phyloP scores from a whole-genome alignment of 768 basidiomycete genomes.

The Fistulinella prunicolor region DNA sequence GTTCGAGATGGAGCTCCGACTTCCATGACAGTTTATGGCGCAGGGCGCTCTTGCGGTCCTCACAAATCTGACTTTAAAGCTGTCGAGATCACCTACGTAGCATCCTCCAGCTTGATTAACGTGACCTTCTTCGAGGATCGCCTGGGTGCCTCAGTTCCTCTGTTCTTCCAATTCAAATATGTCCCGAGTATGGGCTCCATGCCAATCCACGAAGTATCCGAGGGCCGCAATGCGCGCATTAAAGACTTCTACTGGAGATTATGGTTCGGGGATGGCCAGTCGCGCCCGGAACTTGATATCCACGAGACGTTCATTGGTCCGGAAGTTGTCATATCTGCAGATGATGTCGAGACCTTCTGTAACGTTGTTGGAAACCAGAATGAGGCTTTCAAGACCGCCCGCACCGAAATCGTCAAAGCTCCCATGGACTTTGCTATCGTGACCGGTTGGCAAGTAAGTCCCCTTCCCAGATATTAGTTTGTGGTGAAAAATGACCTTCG shows the following conservation, averaged over 20 bases:
- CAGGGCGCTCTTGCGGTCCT: conserved; percentile 73
- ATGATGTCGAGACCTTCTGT: conserved; percentile 85
- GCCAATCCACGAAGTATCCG: conserved; percentile 88
- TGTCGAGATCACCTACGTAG: conserved; percentile 63
- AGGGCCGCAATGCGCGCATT: conserved; percentile 83
- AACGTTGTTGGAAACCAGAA: conserved; percentile 91
- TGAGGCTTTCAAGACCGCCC: conserved; percentile 81
- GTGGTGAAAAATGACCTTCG: conserved; percentile 8
- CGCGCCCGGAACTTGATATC: conserved; percentile 74
- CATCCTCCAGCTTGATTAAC: conserved; percentile 53
- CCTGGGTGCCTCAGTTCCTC: conserved; percentile 68
- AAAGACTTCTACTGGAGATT: conserved; percentile 98
- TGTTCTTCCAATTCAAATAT: conserved; percentile 80
- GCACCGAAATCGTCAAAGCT: conserved; percentile 68
- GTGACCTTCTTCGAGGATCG: conserved; percentile 86
- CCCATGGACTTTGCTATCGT: conserved; percentile 99
- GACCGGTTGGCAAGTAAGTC: conserved; percentile 91
- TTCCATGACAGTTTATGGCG: conserved; percentile 69
- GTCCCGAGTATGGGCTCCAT: conserved; percentile 84
- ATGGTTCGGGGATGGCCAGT: conserved; percentile 90
- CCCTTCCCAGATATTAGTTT: background rate
- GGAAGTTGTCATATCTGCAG: conserved; percentile 74
- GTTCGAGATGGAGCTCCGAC: conserved; percentile 44
- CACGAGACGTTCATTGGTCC: conserved; percentile 84
- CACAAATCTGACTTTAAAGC: conserved; percentile 81